A percentile compares a stretch with the other conserved stretches of the same genome.
These are phyloP conservation scores for Scytalidium sp. DNA, from an alignment of 2,329 filamentous ascomycete species.

Conservation along the genomic window DNA sequence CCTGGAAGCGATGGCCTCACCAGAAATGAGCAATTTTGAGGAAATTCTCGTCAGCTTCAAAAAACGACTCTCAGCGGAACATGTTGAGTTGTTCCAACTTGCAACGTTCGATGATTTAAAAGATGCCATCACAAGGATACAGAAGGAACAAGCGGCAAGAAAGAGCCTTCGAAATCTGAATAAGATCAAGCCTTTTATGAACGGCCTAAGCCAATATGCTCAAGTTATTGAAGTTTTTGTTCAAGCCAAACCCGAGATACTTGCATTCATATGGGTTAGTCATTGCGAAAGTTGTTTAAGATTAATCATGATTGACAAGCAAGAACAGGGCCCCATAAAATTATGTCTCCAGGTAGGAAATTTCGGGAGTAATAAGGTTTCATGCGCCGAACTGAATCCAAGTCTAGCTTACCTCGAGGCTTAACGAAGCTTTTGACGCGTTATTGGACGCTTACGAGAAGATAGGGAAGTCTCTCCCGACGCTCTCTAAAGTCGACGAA, in stretches of 20 bases:
- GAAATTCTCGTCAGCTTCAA: too few relatives aligned
- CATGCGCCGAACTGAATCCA: too few relatives aligned
- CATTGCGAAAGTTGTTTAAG: too few relatives aligned
- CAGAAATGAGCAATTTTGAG: too few relatives aligned
- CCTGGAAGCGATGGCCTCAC: too few relatives aligned
- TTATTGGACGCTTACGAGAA: slow-evolving; percentile 29
- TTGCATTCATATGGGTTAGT: slow-evolving; percentile 4
- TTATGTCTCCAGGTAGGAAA: slow-evolving; percentile 25
- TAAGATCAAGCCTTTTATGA: slow-evolving; percentile 7
- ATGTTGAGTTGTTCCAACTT: too few relatives aligned
- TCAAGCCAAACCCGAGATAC: slow-evolving; percentile 4
- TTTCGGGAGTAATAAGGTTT: neutral
- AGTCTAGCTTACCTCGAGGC: slow-evolving; percentile 20
- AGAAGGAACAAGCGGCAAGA: slow-evolving; percentile 2
- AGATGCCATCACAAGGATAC: slow-evolving; percentile 2
- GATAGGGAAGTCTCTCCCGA: slow-evolving; percentile 30
- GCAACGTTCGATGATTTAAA: slow-evolving; percentile 4
- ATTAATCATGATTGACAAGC: too few relatives aligned
- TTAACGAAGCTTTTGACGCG: slow-evolving; percentile 27
- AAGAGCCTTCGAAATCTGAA: slow-evolving; percentile 6
- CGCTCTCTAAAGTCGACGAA: slow-evolving; percentile 22
- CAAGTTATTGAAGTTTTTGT: slow-evolving; percentile 9
- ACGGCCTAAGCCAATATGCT: slow-evolving; percentile 4
- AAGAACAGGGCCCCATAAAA: slow-evolving; percentile 26
- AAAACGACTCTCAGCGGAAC: too few relatives aligned